phyloP scores from a whole-genome alignment of 306 rosid species.

The Pterocarpus macrocarpus region DNA sequence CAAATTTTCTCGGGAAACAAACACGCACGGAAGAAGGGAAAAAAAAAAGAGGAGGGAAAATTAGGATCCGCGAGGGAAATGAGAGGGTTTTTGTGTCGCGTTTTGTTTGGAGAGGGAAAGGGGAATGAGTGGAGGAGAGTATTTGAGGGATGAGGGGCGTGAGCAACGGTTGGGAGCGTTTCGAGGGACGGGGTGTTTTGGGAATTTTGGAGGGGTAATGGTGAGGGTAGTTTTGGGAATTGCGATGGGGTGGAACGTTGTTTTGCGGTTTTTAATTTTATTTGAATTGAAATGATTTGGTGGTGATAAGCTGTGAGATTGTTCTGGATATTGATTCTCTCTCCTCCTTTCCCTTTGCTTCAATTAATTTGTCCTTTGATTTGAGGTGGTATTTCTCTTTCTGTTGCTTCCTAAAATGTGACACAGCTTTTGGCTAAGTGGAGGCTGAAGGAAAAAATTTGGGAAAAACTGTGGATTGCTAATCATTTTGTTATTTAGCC shows the following conservation, averaged over 20 bases:
- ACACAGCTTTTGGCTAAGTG: not conserved
- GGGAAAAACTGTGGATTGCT: not conserved
- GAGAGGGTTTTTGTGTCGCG: not conserved
- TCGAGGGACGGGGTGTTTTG: not conserved
- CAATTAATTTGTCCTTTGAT: not conserved
- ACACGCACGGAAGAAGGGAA: not conserved
- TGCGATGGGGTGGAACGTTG: too few species aligned
- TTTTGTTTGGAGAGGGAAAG: not conserved
- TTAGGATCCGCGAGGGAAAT: not conserved
- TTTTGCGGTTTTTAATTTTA: too few species aligned
- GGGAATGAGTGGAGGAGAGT: not conserved
- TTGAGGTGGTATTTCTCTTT: not conserved
- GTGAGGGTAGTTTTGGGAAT: not conserved
- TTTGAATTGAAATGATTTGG: not conserved
- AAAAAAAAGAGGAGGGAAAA: too few species aligned
- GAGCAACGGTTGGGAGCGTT: not conserved
- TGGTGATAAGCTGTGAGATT: not conserved
- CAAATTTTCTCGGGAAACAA: slow-evolving; percentile 26
- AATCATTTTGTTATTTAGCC: too few species aligned
- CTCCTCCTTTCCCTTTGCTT: not conserved
- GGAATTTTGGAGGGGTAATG: not conserved
- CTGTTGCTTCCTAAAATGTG: not conserved
- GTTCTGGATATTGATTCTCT: not conserved
- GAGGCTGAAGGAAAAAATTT: too few species aligned
- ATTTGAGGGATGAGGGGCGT: not conserved